Percentiles rank a stretch among this genome's conserved stretches.
These are phyloP conservation scores for Vitis hybrid DNA, from an alignment of 177 flowering plant genomes.

Conservation along the genomic window DNA sequence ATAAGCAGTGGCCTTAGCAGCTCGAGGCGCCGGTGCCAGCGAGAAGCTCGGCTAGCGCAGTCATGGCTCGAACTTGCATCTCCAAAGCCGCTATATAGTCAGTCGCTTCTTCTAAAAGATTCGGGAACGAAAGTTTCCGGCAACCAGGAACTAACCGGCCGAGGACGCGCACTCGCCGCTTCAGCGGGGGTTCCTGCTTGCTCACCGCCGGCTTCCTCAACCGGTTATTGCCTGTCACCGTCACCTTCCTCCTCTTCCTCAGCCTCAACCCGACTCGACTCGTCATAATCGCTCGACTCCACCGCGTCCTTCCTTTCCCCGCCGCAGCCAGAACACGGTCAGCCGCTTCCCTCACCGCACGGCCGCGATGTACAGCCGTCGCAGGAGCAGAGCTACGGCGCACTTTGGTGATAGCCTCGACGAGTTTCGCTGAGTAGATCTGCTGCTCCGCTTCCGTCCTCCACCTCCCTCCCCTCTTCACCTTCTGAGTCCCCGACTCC, in stretches of 20 bases:
- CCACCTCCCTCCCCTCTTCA: constrained; percentile 23
- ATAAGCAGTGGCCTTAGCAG: constrained; percentile 1
- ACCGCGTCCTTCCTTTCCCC: constrained; percentile 44
- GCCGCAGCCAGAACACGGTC: constrained; percentile 42
- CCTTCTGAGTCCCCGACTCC: constrained; percentile 1
- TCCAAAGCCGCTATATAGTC: constrained; percentile 51
- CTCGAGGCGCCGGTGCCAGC: constrained; percentile 16
- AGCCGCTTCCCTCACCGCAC: constrained; percentile 31
- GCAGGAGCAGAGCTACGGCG: constrained; percentile 9
- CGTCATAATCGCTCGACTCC: constrained; percentile 50
- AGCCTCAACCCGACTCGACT: constrained; percentile 17
- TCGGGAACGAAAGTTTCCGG: constrained; percentile 30
- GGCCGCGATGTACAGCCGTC: background rate
- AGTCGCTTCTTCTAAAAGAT: constrained; percentile 38
- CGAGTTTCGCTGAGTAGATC: constrained; percentile 50
- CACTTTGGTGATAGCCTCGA: constrained; percentile 36
- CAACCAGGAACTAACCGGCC: constrained; percentile 51
- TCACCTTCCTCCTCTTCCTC: constrained; percentile 15
- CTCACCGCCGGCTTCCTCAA: background rate
- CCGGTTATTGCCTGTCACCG: constrained; percentile 5
- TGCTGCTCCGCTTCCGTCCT: constrained; percentile 28
- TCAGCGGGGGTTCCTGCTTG: constrained; percentile 15
- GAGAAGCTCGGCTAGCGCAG: constrained; percentile 32
- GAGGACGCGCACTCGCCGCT: constrained; percentile 19
- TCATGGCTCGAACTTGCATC: constrained; percentile 55